Conservation (phyloP, 352 stramenopile species). For the Peronospora destructor region DNA sequence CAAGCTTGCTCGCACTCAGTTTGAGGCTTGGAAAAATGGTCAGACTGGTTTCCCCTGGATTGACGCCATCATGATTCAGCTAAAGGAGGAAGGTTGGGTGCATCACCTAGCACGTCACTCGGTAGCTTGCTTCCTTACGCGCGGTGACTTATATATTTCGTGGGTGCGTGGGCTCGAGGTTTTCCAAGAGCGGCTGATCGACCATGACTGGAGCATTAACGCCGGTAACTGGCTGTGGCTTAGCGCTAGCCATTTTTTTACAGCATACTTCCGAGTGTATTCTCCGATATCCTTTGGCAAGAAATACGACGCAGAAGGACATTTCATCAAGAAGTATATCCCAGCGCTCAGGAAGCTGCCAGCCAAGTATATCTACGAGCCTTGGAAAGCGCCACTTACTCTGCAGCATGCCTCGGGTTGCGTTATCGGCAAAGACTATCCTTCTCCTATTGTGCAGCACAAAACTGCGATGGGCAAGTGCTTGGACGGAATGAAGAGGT, state of each 20-base stretch:
- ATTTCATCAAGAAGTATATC: conserved; percentile 91
- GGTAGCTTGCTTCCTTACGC: conserved; percentile 96
- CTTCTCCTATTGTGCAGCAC: conserved; percentile 92
- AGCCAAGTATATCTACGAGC: conserved; percentile 96
- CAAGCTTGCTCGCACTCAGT: conserved; percentile 67
- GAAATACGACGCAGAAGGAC: conserved; percentile 92
- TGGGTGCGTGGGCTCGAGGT: conserved; percentile 91
- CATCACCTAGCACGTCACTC: conserved; percentile 89
- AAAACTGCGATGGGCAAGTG: conserved; percentile 84
- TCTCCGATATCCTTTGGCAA: conserved; percentile 91
- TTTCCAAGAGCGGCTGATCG: conserved; percentile 91
- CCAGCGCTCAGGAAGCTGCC: conserved; percentile 88
- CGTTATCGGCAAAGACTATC: conserved; percentile 91
- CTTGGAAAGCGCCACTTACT: conserved; percentile 90
- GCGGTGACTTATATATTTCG: conserved; percentile 94
- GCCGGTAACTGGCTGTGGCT: conserved; percentile 98
- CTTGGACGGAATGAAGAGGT: conserved; percentile 88
- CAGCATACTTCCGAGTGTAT: conserved; percentile 97
- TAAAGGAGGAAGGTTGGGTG: conserved; percentile 87
- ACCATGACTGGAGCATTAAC: conserved; percentile 97
- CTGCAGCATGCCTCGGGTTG: conserved; percentile 82
- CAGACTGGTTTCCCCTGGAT: conserved; percentile 97
- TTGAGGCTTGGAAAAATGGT: conserved; percentile 91
- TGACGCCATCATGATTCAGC: conserved; percentile 95
- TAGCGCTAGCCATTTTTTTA: conserved; percentile 92